These are phyloP conservation scores for Paraphaeosphaeria sporulosa DNA, from an alignment of 2,329 filamentous ascomycete species.

Conservation along the genomic window DNA sequence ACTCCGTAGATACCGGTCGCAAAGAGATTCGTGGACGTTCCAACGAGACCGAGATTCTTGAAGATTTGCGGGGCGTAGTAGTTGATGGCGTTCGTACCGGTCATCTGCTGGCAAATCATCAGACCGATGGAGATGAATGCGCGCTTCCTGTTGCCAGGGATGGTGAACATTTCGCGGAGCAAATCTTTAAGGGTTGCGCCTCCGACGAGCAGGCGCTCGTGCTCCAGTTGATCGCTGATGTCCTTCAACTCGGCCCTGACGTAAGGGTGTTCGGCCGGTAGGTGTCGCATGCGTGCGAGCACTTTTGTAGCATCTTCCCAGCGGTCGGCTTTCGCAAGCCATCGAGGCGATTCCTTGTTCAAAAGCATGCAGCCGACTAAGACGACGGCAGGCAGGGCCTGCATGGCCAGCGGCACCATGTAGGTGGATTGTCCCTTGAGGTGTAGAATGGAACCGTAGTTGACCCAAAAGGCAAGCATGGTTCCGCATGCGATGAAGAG, in stretches of 20 bases:
- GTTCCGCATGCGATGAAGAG: slow-evolving; percentile 63
- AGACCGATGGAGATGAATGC: slow-evolving; percentile 69
- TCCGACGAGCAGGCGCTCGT: slow-evolving; percentile 66
- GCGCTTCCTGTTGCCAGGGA: slow-evolving; percentile 64
- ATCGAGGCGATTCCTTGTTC: slow-evolving; percentile 72
- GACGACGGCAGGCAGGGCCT: slow-evolving; percentile 68
- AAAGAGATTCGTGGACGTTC: slow-evolving; percentile 68
- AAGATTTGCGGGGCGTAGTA: slow-evolving; percentile 78
- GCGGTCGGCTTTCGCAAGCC: slow-evolving; percentile 71
- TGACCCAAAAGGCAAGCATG: slow-evolving; percentile 63
- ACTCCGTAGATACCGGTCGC: slow-evolving; percentile 78
- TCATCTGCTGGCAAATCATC: slow-evolving; percentile 77
- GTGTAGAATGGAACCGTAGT: slow-evolving; percentile 60
- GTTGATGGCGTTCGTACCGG: slow-evolving; percentile 61
- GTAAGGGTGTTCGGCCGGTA: slow-evolving; percentile 50
- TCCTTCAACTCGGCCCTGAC: slow-evolving; percentile 48
- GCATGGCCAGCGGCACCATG: slow-evolving; percentile 69
- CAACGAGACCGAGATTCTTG: slow-evolving; percentile 66
- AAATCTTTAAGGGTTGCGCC: slow-evolving; percentile 55
- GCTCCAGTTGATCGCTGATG: slow-evolving; percentile 50
- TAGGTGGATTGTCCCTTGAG: slow-evolving; percentile 60
- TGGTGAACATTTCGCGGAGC: slow-evolving; percentile 54
- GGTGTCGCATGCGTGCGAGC: slow-evolving; percentile 64
- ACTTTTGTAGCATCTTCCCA: slow-evolving; percentile 70
- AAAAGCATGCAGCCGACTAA: slow-evolving; percentile 68